Base-by-base conservation (phyloP, 148 eudicot species). In the Arctostaphylos glauca region DNA sequence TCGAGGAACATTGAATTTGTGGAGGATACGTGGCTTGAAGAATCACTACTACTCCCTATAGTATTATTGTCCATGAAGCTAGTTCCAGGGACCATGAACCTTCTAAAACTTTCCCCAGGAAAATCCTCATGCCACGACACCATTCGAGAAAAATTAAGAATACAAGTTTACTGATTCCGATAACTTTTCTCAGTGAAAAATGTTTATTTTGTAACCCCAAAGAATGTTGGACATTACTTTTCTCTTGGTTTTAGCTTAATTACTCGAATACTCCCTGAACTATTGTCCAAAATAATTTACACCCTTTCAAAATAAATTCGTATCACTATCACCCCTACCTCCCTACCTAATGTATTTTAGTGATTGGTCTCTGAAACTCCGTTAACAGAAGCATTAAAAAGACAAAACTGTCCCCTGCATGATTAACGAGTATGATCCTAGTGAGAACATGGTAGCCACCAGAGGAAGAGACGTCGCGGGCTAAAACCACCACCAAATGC, bases 371-470 rank as follows among this genome's bases (percentile, higher is more conserved):
- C n/a, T n/a, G n/a, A n/a, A n/a, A n/a, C n/a, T n/a, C 38, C 38
- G 38, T 31, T 31, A 0, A 31, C 1, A 31, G 38, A 31, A 31
- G 38, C 0, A 0, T 31, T 31, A 31, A 31, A 31, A 31, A 31
- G 38, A 31, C 38, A 31, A 31, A 31, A 31, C 1, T 31, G 38
- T 31, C 38, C 38, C 38, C 38, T 1, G n/a, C n/a, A n/a, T n/a
- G n/a, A n/a, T n/a, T n/a, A n/a, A n/a, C n/a, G n/a, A n/a, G n/a
- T n/a, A n/a, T n/a, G n/a, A n/a, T n/a, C n/a, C n/a, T n/a, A n/a
- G n/a, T n/a, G n/a, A n/a, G n/a, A 31, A 31, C 21, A 84, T 81
- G 83, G 73, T 82, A 46, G 78, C 77, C 79, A 82, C 86, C 49
- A 80, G 79, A 72, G 83, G 84, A 70, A 64, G 44, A 6, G 14